These are phyloP conservation scores for Pseudisothecium myosuroides DNA, from an alignment of 225 moss, liverwort and hornwort genomes.

Conservation along the genomic window DNA sequence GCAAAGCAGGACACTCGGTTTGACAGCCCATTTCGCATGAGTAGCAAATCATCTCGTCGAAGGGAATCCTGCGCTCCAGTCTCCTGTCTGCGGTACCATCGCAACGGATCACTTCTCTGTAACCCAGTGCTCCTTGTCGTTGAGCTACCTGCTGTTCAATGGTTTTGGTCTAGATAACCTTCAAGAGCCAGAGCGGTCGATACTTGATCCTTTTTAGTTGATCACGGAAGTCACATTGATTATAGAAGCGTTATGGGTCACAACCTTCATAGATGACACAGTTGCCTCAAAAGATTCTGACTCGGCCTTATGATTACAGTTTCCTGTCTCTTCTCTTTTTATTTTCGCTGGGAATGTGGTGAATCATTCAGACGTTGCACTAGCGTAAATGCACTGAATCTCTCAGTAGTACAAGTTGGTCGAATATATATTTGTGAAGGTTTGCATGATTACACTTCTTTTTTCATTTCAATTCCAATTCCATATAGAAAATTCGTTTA, in stretches of 20 bases:
- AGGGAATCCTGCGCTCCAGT: not conserved
- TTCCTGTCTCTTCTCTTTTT: not conserved
- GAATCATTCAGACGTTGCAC: not conserved
- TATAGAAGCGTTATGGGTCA: not conserved
- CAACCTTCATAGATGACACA: not conserved
- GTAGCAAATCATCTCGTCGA: not conserved
- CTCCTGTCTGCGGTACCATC: not conserved
- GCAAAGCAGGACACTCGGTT: not conserved
- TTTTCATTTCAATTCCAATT: not conserved
- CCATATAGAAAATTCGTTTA: not conserved
- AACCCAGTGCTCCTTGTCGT: not conserved
- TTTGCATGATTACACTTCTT: not conserved
- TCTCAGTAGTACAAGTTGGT: not conserved
- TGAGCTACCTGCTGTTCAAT: not conserved
- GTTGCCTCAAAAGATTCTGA: not conserved
- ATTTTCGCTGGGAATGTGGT: not conserved
- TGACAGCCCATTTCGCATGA: not conserved
- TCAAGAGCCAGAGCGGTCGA: not conserved
- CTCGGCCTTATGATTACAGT: not conserved
- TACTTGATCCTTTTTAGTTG: not conserved
- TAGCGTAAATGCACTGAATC: not conserved
- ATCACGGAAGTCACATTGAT: not conserved
- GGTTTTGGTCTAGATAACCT: not conserved
- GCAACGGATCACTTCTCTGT: not conserved
- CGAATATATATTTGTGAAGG: not conserved